Evolutionary conservation across 768 basidiomycete species (phyloP).

Genomic region (Naematelia aurantialba): DNA sequence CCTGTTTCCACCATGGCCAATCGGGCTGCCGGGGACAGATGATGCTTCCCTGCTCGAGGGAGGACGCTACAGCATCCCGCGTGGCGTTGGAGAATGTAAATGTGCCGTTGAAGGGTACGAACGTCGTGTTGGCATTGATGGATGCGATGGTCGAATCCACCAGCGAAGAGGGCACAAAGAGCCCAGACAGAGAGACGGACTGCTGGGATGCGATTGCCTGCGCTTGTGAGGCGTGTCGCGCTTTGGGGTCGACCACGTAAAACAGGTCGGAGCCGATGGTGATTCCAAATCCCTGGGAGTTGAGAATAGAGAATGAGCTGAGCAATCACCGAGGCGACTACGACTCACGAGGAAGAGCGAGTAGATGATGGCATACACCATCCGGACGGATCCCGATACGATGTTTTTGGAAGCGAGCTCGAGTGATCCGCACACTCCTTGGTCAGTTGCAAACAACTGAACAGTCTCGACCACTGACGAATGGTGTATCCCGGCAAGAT

Average conservation of each 20-base stretch:
- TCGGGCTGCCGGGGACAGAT: constrained; percentile 68
- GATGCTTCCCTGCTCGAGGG: constrained; percentile 50
- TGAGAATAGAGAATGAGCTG: background rate
- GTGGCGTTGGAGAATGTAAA: constrained; percentile 47
- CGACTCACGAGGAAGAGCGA: constrained; percentile 42
- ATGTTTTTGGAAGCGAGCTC: constrained; percentile 47
- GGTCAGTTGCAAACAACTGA: constrained; percentile 8
- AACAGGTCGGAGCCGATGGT: constrained; percentile 47
- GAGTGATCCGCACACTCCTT: constrained; percentile 41
- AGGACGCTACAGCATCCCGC: constrained; percentile 47
- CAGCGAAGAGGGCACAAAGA: constrained; percentile 60
- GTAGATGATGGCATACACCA: constrained; percentile 49
- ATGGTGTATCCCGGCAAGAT: constrained; percentile 48
- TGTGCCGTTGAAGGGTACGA: constrained; percentile 41
- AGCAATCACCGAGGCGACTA: background rate
- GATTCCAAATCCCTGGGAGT: constrained; percentile 38
- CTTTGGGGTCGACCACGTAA: constrained; percentile 35
- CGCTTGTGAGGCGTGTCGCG: constrained; percentile 31
- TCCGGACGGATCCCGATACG: constrained; percentile 43
- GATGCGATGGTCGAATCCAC: constrained; percentile 57
- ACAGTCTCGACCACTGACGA: constrained; percentile 23
- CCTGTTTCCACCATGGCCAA: constrained; percentile 74
- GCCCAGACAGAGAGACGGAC: constrained; percentile 61
- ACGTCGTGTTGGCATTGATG: constrained; percentile 54
- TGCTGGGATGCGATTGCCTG: constrained; percentile 59